phyloP scores from a whole-genome alignment of 1,284 basidiomycete genomes.

The Caloboletus firmus region DNA sequence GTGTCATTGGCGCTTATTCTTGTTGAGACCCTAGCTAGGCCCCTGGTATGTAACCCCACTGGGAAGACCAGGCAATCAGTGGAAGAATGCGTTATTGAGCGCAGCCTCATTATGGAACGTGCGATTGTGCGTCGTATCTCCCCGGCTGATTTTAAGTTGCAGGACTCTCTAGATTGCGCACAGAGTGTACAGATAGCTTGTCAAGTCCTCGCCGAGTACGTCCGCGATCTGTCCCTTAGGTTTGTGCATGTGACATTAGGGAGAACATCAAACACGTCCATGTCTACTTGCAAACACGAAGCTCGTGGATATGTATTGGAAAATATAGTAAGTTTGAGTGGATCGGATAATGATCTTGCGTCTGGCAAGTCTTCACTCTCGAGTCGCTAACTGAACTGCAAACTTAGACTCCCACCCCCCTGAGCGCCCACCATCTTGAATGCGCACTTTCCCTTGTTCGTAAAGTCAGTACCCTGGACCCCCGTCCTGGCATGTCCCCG shows the following conservation, averaged over 20 bases:
- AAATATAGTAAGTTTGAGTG: background rate
- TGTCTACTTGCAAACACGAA: background rate
- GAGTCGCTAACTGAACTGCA: background rate
- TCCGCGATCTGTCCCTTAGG: too few species aligned
- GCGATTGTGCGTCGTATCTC: background rate
- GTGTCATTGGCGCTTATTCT: background rate
- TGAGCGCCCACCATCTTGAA: background rate
- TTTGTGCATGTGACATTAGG: background rate
- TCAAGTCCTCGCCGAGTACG: background rate
- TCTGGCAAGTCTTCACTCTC: background rate
- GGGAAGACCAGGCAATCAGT: background rate
- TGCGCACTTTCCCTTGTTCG: background rate
- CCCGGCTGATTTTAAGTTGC: background rate
- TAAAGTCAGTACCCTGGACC: background rate
- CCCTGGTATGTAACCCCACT: too few species aligned
- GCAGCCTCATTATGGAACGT: background rate
- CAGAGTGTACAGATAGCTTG: background rate
- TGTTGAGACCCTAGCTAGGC: background rate
- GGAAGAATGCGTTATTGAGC: background rate
- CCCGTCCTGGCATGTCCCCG: too few species aligned
- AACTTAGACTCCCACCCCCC: background rate
- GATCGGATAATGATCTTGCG: background rate
- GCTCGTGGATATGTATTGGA: too few species aligned
- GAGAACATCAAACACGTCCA: background rate
- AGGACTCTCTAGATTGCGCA: background rate